Conservation (phyloP, 192 early-diverging fungal genomes). For the Gaertneriomyces sp. region DNA sequence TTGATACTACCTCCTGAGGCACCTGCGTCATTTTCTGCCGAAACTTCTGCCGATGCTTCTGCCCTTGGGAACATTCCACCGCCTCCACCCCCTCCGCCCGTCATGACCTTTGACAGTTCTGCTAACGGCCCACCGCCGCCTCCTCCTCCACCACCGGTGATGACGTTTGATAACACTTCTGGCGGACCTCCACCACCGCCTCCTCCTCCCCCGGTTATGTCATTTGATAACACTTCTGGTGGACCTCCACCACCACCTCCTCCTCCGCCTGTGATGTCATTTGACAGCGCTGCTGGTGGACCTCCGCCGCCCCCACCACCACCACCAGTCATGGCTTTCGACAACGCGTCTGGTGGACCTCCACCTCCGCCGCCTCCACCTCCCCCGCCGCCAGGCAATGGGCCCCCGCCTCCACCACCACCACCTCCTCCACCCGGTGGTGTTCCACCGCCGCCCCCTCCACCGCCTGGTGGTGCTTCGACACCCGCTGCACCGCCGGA, state of each 20-base stretch:
- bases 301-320: slow-evolving; percentile 18
- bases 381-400: slow-evolving; percentile 35
- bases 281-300: not conserved
- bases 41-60: not conserved
- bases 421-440: slow-evolving; percentile 35
- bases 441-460: slow-evolving; percentile 37
- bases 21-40: slow-evolving; percentile 24
- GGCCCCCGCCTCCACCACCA: slow-evolving; percentile 29
- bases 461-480: slow-evolving; percentile 22
- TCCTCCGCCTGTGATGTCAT: slow-evolving; percentile 6
- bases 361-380: slow-evolving; percentile 35
- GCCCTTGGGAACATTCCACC: slow-evolving; percentile 15
- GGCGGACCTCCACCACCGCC: slow-evolving; percentile 30
- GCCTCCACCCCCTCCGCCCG: slow-evolving; percentile 38
- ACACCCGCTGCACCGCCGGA: slow-evolving; percentile 23
- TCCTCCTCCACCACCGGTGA: slow-evolving; percentile 29
- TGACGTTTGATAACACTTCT: slow-evolving; percentile 7
- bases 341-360: slow-evolving; percentile 1
- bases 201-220: slow-evolving; percentile 29
- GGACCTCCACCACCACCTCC: slow-evolving; percentile 33
- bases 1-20: slow-evolving; percentile 12
- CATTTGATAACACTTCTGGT: not conserved
- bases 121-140: slow-evolving; percentile 24
- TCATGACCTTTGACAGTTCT: slow-evolving; percentile 2
- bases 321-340: slow-evolving; percentile 9